A percentile compares a stretch with the other conserved stretches of the same genome.
Evolutionary conservation across 805 yeast species (phyloP).

Genomic region (Cyberlindnera maritima): DNA sequence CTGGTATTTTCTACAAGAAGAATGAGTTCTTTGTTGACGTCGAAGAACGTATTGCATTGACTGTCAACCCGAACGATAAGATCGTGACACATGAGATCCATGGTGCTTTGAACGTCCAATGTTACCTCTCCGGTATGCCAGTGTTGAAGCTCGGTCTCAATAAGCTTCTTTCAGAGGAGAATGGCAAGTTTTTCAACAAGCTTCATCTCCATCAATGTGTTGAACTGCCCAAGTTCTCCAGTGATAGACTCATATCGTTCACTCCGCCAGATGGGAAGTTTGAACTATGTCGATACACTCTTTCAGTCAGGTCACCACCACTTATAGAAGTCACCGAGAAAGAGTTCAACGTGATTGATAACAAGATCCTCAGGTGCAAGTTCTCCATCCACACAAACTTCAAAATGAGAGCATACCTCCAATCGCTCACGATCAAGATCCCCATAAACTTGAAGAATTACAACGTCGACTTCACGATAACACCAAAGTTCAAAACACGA

Average conservation of each 20-base stretch:
- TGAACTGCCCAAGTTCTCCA: constrained; percentile 53
- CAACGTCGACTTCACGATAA: constrained; percentile 41
- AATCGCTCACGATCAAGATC: constrained; percentile 53
- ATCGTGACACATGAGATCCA: constrained; percentile 64
- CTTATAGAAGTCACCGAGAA: constrained; percentile 16
- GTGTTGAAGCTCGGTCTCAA: constrained; percentile 72
- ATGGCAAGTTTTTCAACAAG: constrained; percentile 48
- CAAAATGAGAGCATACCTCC: constrained; percentile 60
- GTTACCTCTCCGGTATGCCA: constrained; percentile 91
- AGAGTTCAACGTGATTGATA: constrained; percentile 2
- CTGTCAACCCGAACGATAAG: constrained; percentile 55
- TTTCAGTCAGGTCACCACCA: constrained; percentile 37
- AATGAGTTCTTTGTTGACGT: constrained; percentile 91
- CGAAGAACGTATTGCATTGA: constrained; percentile 67
- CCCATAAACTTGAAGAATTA: constrained; percentile 52
- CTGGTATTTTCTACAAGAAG: constrained; percentile 81
- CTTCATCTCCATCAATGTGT: constrained; percentile 89
- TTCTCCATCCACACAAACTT: constrained; percentile 51
- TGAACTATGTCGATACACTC: constrained; percentile 44
- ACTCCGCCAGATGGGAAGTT: constrained; percentile 91
- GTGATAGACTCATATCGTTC: constrained; percentile 59
- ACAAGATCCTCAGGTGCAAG: constrained; percentile 5
- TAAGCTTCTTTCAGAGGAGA: constrained; percentile 37
- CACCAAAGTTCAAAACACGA: constrained; percentile 68
- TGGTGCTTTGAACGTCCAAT: constrained; percentile 72